Evolutionary conservation across 2,329 filamentous ascomycete species (phyloP).

Genomic region (Dactylonectria macrodidyma): DNA sequence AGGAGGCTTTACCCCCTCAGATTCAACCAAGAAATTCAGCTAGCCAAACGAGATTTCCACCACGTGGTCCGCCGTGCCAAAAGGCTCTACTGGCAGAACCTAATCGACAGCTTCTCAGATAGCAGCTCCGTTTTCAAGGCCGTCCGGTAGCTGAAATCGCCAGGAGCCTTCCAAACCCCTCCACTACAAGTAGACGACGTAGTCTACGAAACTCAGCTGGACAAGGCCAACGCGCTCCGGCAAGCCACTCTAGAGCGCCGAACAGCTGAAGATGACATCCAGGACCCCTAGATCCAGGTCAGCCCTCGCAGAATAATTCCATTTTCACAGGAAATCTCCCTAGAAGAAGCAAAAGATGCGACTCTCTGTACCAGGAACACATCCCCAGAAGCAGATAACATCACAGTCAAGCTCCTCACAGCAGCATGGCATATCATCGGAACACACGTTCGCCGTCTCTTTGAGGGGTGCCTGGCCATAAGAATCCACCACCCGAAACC

Average conservation of each 20-base stretch:
- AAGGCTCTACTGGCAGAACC: conserved; percentile 19
- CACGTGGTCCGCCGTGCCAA: conserved; percentile 27
- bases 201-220: conserved; percentile 34
- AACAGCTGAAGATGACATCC: conserved; percentile 32
- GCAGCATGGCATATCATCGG: conserved; percentile 24
- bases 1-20: conserved; percentile 30
- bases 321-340: conserved; percentile 30
- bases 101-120: too few relatives aligned
- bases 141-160: too few relatives aligned
- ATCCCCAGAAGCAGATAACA: conserved; percentile 39
- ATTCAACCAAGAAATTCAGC: conserved; percentile 29
- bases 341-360: conserved; percentile 35
- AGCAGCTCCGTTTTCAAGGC: too few relatives aligned
- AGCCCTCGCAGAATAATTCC: conserved; percentile 25
- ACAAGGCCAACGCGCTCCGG: conserved; percentile 37
- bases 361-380: conserved; percentile 37
- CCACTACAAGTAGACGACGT: conserved; percentile 33
- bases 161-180: conserved; percentile 33
- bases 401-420: conserved; percentile 38
- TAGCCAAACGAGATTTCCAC: conserved; percentile 30
- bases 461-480: conserved; percentile 34
- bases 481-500: too few relatives aligned
- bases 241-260: conserved; percentile 31
- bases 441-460: conserved; percentile 30
- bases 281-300: conserved; percentile 30